phyloP scores from a whole-genome alignment of 768 basidiomycete genomes.

The Suillus clintonianus region DNA sequence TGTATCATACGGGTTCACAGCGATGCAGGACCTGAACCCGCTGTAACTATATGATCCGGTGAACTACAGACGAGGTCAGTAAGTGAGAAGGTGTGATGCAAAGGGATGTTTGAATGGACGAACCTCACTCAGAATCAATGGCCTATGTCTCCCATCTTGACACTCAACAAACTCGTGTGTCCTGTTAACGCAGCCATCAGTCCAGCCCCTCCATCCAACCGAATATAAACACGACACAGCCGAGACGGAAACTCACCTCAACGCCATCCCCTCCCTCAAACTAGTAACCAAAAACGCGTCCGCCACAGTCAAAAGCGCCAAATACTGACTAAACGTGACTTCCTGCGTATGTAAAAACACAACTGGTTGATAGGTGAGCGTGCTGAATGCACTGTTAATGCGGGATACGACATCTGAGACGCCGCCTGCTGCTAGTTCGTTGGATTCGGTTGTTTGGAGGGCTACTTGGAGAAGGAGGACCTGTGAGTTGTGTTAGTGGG shows the following conservation, averaged over 20 bases:
- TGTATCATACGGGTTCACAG: constrained; percentile 84
- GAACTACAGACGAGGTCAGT: constrained; percentile 49
- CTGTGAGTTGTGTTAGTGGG: constrained; percentile 30
- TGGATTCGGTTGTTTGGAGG: constrained; percentile 76
- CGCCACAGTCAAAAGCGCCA: constrained; percentile 77
- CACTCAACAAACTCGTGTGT: constrained; percentile 87
- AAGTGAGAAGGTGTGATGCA: background rate
- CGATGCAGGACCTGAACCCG: constrained; percentile 84
- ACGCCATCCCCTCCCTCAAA: constrained; percentile 86
- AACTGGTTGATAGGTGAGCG: constrained; percentile 84
- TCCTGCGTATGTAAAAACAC: constrained; percentile 86
- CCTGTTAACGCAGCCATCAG: constrained; percentile 21
- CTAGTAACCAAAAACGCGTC: constrained; percentile 87
- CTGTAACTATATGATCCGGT: constrained; percentile 86
- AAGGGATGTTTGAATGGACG: constrained; percentile 15
- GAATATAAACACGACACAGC: background rate
- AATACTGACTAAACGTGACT: constrained; percentile 82
- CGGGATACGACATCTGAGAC: constrained; percentile 74
- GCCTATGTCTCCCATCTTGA: constrained; percentile 67
- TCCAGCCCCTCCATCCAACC: too few species aligned
- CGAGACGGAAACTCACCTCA: constrained; percentile 39
- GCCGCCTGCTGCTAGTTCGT: constrained; percentile 64
- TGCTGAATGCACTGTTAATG: constrained; percentile 82
- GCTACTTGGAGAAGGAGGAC: constrained; percentile 88
- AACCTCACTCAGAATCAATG: constrained; percentile 80